phyloP scores from a whole-genome alignment of 75 land plant species.

The Sequoiadendron giganteum region DNA sequence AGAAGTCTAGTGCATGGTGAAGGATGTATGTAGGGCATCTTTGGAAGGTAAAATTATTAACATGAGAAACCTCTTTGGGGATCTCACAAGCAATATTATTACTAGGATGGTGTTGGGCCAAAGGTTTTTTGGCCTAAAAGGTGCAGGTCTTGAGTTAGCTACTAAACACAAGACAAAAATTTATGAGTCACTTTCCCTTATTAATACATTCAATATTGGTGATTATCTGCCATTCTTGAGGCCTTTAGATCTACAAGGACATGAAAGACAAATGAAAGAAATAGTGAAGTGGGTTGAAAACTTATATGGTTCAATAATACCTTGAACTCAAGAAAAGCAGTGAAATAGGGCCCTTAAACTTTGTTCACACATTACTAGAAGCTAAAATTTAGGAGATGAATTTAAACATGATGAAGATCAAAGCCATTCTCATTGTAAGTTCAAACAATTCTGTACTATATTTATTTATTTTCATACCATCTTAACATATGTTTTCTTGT shows the following conservation, averaged over 20 bases:
- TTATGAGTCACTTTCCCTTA: constrained; percentile 25
- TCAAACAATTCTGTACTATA: neutral
- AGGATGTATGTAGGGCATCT: neutral
- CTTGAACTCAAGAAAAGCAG: neutral
- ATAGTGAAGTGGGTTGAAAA: constrained; percentile 6
- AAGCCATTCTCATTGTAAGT: neutral
- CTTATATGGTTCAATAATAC: constrained; percentile 4
- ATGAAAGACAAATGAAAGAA: constrained; percentile 26
- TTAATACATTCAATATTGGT: constrained; percentile 26
- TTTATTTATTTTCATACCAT: neutral
- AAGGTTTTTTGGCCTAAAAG: constrained; percentile 25
- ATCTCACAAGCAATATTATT: constrained; percentile 24
- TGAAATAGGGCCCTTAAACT: neutral
- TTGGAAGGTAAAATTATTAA: neutral
- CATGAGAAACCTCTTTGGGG: constrained; percentile 31
- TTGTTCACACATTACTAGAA: neutral
- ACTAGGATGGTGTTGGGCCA: constrained; percentile 33
- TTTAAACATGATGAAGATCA: neutral
- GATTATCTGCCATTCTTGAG: constrained; percentile 45
- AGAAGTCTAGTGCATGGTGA: constrained; percentile 21
- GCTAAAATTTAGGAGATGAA: neutral
- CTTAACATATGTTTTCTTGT: neutral
- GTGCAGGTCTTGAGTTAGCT: constrained; percentile 9
- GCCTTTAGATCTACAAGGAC: constrained; percentile 34
- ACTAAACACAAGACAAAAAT: constrained; percentile 18